These are phyloP conservation scores for Pseudohalonectria lignicola DNA, from an alignment of 2,329 filamentous ascomycete species.

Conservation along the genomic window DNA sequence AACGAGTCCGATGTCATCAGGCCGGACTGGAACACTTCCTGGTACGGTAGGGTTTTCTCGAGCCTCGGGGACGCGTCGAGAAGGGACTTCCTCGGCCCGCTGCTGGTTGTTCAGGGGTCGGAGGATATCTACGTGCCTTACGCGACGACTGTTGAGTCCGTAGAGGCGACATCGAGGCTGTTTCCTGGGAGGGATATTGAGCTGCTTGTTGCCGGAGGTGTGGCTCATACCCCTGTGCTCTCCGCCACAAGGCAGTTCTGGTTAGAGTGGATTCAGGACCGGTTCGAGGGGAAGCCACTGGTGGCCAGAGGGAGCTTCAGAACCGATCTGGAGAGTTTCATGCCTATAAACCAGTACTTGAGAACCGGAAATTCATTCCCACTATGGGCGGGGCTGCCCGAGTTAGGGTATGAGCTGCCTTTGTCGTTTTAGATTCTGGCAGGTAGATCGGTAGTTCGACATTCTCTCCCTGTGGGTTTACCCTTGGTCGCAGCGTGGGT, in stretches of 20 bases:
- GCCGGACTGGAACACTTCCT: conserved; percentile 11
- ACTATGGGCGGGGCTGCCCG: not conserved
- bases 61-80: conserved; percentile 16
- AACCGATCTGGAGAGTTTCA: not conserved
- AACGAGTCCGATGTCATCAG: conserved; percentile 6
- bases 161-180: conserved; percentile 10
- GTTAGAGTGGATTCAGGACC: conserved; percentile 13
- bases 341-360: not conserved
- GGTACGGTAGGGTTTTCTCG: conserved; percentile 11
- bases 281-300: conserved; percentile 6
- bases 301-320: not conserved
- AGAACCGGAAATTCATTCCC: not conserved
- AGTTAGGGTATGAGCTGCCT: not conserved
- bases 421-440: not conserved
- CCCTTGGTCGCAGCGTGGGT: no score
- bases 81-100: conserved; percentile 19
- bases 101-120: conserved; percentile 24
- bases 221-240: conserved; percentile 9
- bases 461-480: no score
- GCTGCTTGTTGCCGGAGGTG: conserved; percentile 10
- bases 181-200: conserved; percentile 5
- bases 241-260: conserved; percentile 13
- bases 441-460: no score
- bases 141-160: conserved; percentile 5
- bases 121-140: conserved; percentile 10